These are phyloP conservation scores for Orbilia oligospora DNA, from an alignment of 2,329 filamentous ascomycete species.

Conservation along the genomic window DNA sequence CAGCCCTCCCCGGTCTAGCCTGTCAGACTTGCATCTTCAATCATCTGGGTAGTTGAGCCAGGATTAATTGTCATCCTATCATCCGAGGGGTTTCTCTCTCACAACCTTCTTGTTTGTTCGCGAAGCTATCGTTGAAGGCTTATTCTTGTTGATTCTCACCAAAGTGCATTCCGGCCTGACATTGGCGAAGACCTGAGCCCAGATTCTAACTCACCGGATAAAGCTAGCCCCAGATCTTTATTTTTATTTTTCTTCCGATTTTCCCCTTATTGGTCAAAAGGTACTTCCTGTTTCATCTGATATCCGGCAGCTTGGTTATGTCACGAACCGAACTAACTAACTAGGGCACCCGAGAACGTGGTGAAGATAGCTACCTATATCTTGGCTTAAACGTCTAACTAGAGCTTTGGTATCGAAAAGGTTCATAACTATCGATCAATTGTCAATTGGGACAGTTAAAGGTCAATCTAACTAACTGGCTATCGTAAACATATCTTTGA, in stretches of 20 bases:
- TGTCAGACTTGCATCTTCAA: not conserved
- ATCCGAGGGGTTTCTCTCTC: not conserved
- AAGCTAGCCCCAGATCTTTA: not conserved
- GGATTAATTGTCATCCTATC: not conserved
- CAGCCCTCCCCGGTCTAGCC: not conserved
- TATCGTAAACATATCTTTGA: not conserved
- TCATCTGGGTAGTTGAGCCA: not conserved
- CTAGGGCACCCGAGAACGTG: not conserved
- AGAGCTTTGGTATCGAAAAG: not conserved
- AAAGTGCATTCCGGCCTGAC: conserved; percentile 35
- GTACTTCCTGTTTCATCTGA: not conserved
- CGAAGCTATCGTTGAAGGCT: not conserved
- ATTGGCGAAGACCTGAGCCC: conserved; percentile 31
- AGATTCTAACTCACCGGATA: conserved; percentile 7
- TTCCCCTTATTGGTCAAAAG: conserved; percentile 1
- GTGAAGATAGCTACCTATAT: not conserved
- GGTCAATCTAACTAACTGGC: not conserved
- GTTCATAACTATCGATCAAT: not conserved
- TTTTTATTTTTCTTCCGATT: not conserved
- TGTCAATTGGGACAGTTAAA: not conserved
- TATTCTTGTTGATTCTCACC: not conserved
- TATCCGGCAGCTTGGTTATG: not conserved
- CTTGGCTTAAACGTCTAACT: not conserved
- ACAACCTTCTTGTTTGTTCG: not conserved
- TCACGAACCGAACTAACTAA: not conserved